These are phyloP conservation scores for Arthrobotrys sphaeroides DNA, from an alignment of 2,329 filamentous ascomycete species.

Conservation along the genomic window DNA sequence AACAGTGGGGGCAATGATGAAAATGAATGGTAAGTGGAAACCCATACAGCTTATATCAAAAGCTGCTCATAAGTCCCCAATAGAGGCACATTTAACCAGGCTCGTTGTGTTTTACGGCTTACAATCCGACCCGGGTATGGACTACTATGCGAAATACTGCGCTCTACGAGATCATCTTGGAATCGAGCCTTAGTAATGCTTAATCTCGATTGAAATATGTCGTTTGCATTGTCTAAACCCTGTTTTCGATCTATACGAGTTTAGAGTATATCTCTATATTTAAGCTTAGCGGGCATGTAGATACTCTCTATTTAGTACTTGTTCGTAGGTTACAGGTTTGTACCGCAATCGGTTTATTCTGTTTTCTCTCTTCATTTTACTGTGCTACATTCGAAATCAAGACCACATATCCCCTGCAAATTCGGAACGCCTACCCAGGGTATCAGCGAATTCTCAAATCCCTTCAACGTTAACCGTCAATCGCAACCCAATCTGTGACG, in stretches of 20 bases:
- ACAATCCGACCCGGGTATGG: constrained; percentile 41
- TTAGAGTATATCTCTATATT: not conserved
- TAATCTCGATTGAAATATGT: not conserved
- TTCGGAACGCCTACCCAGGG: constrained; percentile 13
- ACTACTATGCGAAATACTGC: constrained; percentile 53
- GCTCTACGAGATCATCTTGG: constrained; percentile 51
- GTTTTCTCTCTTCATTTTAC: constrained; percentile 4
- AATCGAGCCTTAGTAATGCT: constrained; percentile 38
- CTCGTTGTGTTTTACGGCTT: constrained; percentile 50
- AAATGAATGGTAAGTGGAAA: constrained; percentile 40
- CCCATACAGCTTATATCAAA: not conserved
- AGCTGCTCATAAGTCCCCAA: not conserved
- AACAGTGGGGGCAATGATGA: constrained; percentile 48
- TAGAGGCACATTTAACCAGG: constrained; percentile 44
- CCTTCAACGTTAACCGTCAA: not conserved
- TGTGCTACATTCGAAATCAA: not conserved
- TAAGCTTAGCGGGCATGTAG: constrained; percentile 21
- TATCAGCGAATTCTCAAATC: constrained; percentile 1
- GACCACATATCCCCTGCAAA: not conserved
- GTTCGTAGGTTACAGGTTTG: not conserved
- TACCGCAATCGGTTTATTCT: constrained; percentile 16
- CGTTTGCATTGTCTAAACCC: not conserved
- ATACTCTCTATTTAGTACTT: constrained; percentile 28
- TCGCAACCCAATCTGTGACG: not conserved
- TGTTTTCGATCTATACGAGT: not conserved